These are phyloP conservation scores for Jaminaea rosea DNA, from an alignment of 1,284 basidiomycete genomes.

Conservation along the genomic window DNA sequence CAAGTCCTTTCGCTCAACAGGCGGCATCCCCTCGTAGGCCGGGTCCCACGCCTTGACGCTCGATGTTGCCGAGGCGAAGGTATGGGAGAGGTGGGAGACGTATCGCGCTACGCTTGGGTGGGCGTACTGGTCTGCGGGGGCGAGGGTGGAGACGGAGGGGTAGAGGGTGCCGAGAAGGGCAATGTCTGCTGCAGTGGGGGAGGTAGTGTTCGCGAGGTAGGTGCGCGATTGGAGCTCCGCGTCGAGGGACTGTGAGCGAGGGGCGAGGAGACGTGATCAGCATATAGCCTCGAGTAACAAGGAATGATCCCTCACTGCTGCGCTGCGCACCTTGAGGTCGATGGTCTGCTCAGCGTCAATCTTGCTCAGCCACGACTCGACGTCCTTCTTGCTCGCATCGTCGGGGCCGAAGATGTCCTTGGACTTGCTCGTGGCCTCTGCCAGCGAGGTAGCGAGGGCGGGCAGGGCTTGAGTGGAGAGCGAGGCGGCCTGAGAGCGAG, in stretches of 20 bases:
- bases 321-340: constrained; percentile 4
- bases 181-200: constrained; percentile 42
- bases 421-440: neutral
- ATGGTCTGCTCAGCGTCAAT: constrained; percentile 1
- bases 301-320: no score
- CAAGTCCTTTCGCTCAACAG: constrained; percentile 29
- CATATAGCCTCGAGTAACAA: no score
- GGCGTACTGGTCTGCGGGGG: constrained; percentile 35
- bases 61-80: constrained; percentile 15
- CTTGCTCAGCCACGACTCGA: constrained; percentile 6
- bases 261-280: neutral
- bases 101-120: constrained; percentile 41
- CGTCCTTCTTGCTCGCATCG: neutral
- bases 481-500: neutral
- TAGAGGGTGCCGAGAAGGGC: constrained; percentile 42
- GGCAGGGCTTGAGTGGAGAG: neutral
- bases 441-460: neutral
- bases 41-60: constrained; percentile 28
- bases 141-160: constrained; percentile 32
- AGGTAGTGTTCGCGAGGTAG: constrained; percentile 29
- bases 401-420: constrained; percentile 1
- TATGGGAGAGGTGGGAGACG: constrained; percentile 41
- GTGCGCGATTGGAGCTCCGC: constrained; percentile 28
- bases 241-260: constrained; percentile 19
- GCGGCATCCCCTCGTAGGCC: constrained; percentile 39